A percentile compares a stretch with the other conserved stretches of the same genome.
phyloP scores from a whole-genome alignment of 1,284 basidiomycete genomes.

The Sanghuangporus weigelae region DNA sequence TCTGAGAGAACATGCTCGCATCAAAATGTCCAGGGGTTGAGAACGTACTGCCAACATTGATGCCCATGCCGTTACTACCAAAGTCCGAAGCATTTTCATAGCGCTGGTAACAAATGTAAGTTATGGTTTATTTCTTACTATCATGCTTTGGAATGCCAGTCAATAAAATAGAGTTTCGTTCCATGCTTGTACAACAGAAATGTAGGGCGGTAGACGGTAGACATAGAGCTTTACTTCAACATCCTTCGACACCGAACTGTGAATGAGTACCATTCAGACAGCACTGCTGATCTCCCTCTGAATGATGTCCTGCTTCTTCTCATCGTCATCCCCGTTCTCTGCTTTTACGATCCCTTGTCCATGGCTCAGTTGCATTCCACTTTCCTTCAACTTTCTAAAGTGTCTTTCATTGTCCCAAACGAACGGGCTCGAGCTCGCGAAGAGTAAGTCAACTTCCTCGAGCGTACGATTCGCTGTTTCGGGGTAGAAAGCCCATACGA shows the following conservation, averaged over 20 bases:
- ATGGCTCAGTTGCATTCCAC: slow-evolving; percentile 1
- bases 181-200: no score
- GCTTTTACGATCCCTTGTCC: background rate
- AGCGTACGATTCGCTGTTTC: slow-evolving; percentile 49
- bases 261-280: background rate
- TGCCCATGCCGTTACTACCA: slow-evolving; percentile 20
- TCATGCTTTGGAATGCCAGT: no score
- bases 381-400: slow-evolving; percentile 27
- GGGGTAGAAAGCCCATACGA: slow-evolving; percentile 46
- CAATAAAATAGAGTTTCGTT: no score
- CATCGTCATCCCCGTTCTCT: background rate
- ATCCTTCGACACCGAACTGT: no score
- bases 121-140: no score
- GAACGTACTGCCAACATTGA: slow-evolving; percentile 22
- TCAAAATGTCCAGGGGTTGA: slow-evolving; percentile 27
- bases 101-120: no score
- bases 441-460: slow-evolving; percentile 47
- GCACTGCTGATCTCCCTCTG: background rate
- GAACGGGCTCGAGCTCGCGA: slow-evolving; percentile 40
- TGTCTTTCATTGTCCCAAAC: slow-evolving; percentile 41
- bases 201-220: no score
- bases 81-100: background rate
- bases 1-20: slow-evolving; percentile 24
- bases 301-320: background rate
- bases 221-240: no score